Base-by-base conservation (phyloP, 805 yeast species). In the Ogataea saltuana region DNA sequence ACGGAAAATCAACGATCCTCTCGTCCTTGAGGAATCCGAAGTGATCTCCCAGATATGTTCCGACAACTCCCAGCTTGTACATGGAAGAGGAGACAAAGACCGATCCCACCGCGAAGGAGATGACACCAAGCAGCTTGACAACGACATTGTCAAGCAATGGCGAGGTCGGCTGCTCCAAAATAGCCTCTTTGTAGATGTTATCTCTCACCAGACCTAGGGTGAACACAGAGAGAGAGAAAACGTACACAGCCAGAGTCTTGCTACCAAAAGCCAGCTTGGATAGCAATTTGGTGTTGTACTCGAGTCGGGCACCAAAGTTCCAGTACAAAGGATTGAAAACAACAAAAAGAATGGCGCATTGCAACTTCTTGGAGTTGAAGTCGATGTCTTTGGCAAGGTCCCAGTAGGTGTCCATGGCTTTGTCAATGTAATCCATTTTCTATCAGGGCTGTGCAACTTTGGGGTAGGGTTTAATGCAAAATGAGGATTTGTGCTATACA, bases 21-120 rank as follows among this genome's bases (percentile, higher is more conserved):
- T 86, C 78, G 49, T 83, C 81, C 93, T 91, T 93, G 56, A 93
- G 75, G 57, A 93, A 90, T 1, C 98, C 98, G 67, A 93, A 93
- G 69, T 93, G 95, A 65, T 93, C 99, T 32, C 99, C 99, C 48
- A 93, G 69, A 60, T 93, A 93, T 9, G 99, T 93, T 18, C 99
- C 99, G 11, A 97, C 91, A 48, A 93, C 80, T 18, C 99, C 99
- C 51, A 93, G 74, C 11, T 85, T 84, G 70, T 80, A 91, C 98
- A 93, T 91, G 17, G 97, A 88, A 22, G 82, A 68, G 23, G 85
- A 51, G 2, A 90, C 98, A 41, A 93, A 76, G 8, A 87, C 65
- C 53, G 90, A 89, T 17, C 99, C 99, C 39, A 72, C 61, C 1
- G 64, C 78, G 53, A 89, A 85, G 3, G 70, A 55, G 1, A 63